Conservation (phyloP, 148 eudicot species). For the Bassia scoparia region DNA sequence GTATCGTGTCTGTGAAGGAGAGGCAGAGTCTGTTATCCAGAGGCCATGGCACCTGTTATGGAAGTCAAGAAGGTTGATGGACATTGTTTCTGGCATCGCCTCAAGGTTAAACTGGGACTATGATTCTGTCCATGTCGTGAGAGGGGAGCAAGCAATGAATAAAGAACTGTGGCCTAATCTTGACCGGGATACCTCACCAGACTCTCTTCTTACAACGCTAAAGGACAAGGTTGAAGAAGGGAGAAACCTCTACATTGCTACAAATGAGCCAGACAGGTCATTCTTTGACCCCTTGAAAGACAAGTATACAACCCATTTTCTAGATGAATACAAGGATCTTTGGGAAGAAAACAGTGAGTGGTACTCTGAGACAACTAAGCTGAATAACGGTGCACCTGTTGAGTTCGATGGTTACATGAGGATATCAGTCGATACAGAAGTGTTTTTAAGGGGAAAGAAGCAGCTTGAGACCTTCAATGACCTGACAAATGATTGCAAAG, state of each 20-base stretch:
- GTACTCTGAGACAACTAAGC: slow-evolving; percentile 66
- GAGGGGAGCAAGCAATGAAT: slow-evolving; percentile 83
- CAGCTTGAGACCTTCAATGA: slow-evolving; percentile 96
- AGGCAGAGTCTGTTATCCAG: slow-evolving; percentile 69
- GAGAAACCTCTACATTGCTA: slow-evolving; percentile 70
- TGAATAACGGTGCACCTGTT: slow-evolving; percentile 66
- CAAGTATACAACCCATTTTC: slow-evolving; percentile 79
- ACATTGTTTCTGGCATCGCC: slow-evolving; percentile 73
- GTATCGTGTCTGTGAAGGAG: slow-evolving; percentile 97
- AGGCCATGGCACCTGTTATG: slow-evolving; percentile 91
- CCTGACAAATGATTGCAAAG: slow-evolving; percentile 90
- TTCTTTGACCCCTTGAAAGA: slow-evolving; percentile 82
- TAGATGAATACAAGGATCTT: slow-evolving; percentile 71
- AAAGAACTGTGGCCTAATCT: slow-evolving; percentile 84
- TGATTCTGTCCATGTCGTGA: slow-evolving; percentile 73
- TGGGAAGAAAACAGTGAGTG: slow-evolving; percentile 89
- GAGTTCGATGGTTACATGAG: slow-evolving; percentile 98
- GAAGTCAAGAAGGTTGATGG: slow-evolving; percentile 88
- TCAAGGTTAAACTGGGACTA: slow-evolving; percentile 85
- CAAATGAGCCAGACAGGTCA: slow-evolving; percentile 60
- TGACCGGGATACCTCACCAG: slow-evolving; percentile 77
- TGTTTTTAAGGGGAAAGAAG: slow-evolving; percentile 88
- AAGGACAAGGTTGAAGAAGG: slow-evolving; percentile 71
- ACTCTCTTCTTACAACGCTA: slow-evolving; percentile 51
- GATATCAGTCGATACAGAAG: slow-evolving; percentile 81